Evolutionary conservation across 78 protist species (phyloP).

Genomic region (Dictyostelium purpureum): DNA sequence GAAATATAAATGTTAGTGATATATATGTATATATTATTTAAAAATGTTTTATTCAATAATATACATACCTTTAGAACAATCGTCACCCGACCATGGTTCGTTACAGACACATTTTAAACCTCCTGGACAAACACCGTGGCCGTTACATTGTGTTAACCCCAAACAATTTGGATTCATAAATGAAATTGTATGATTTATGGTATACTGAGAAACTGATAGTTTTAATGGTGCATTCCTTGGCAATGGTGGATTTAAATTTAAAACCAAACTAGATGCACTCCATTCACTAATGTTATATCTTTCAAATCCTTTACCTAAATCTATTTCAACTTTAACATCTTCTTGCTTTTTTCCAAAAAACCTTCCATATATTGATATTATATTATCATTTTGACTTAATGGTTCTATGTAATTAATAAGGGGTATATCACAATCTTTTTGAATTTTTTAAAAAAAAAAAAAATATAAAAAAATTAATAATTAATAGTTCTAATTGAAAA

Average conservation of each 20-base stretch:
- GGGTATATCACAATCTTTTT: neutral
- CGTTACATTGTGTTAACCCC: neutral
- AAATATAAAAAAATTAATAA: too few relatives aligned
- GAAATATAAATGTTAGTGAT: too few relatives aligned
- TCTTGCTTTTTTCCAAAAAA: neutral
- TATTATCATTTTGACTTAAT: neutral
- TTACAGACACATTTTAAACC: neutral
- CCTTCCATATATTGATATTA: neutral
- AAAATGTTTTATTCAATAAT: too few relatives aligned
- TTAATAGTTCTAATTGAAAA: too few relatives aligned
- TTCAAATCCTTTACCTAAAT: neutral
- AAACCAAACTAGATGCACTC: neutral
- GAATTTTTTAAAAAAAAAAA: neutral
- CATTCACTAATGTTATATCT: neutral
- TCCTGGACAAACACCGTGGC: neutral
- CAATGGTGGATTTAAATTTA: neutral
- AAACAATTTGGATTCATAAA: neutral
- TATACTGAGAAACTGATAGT: neutral
- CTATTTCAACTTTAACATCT: neutral
- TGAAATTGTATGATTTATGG: neutral
- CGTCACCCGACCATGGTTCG: constrained; percentile 1
- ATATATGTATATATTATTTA: too few relatives aligned
- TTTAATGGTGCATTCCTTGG: neutral
- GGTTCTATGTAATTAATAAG: neutral
- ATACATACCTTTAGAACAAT: too few relatives aligned